Evolutionary conservation across 2,329 filamentous ascomycete genomes (phyloP).

Genomic region (Aspergillus pseudoterreus): DNA sequence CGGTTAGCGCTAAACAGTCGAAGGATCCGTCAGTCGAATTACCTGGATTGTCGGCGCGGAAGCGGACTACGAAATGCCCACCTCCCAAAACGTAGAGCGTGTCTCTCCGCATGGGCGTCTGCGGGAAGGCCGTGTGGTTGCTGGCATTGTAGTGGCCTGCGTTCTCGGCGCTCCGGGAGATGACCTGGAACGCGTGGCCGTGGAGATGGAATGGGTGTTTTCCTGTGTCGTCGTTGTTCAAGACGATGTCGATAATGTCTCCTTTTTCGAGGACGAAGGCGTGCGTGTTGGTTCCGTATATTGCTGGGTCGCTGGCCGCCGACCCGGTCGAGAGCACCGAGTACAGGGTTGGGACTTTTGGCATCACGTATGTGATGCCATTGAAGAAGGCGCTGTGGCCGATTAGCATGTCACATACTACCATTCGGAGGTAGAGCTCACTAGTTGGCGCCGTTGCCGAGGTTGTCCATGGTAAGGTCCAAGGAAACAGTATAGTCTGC

Average conservation of each 20-base stretch:
- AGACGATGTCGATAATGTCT: constrained; percentile 41
- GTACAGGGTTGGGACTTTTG: constrained; percentile 29
- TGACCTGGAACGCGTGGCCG: constrained; percentile 63
- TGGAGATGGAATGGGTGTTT: constrained; percentile 52
- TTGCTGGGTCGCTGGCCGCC: constrained; percentile 50
- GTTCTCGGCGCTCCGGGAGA: constrained; percentile 56
- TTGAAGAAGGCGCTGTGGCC: constrained; percentile 20
- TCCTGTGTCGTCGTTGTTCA: constrained; percentile 43
- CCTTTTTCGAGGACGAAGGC: constrained; percentile 39
- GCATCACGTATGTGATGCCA: constrained; percentile 24
- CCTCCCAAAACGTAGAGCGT: constrained; percentile 62
- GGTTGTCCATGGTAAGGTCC: constrained; percentile 64
- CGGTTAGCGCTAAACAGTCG: too few relatives aligned
- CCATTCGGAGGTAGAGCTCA: neutral
- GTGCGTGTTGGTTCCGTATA: constrained; percentile 66
- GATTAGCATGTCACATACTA: neutral
- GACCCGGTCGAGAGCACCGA: constrained; percentile 25
- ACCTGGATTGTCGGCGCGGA: constrained; percentile 44
- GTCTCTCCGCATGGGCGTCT: constrained; percentile 63
- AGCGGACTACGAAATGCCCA: constrained; percentile 63
- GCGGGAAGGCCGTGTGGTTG: constrained; percentile 39
- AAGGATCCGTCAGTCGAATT: neutral
- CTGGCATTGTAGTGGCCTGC: constrained; percentile 53
- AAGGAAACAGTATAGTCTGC: constrained; percentile 62
- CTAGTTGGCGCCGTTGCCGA: constrained; percentile 33